Evolutionary conservation across 2,329 filamentous ascomycete species (phyloP).

Genomic region (Cryphonectria parasitica): DNA sequence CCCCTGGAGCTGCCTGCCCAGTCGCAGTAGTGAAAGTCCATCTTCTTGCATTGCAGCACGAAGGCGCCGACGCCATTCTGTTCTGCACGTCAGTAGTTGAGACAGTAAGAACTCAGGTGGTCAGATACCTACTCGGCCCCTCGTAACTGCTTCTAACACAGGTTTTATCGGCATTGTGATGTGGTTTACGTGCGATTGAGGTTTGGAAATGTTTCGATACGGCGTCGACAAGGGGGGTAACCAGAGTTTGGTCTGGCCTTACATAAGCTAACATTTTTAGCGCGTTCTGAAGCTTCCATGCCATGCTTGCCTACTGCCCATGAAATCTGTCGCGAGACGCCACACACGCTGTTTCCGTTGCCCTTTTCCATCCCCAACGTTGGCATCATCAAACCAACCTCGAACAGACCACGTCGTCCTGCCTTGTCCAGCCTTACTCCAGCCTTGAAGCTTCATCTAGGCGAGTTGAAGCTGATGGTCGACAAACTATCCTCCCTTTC

Average conservation of each 20-base stretch:
- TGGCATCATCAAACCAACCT: not conserved
- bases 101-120: too few species aligned
- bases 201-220: not conserved
- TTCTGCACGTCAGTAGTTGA: slow-evolving; percentile 24
- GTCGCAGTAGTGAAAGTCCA: slow-evolving; percentile 98
- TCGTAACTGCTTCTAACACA: slow-evolving; percentile 56
- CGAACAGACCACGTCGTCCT: not conserved
- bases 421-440: too few species aligned
- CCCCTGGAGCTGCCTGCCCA: slow-evolving; percentile 90
- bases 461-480: not conserved
- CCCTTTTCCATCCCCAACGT: not conserved
- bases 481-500: not conserved
- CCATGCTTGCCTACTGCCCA: slow-evolving; percentile 8
- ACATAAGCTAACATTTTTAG: slow-evolving; percentile 20
- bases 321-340: slow-evolving; percentile 24
- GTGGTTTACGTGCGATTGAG: slow-evolving; percentile 34
- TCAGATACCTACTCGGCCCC: slow-evolving; percentile 52
- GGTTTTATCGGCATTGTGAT: slow-evolving; percentile 57
- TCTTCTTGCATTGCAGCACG: slow-evolving; percentile 93
- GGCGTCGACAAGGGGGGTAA: not conserved
- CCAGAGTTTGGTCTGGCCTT: slow-evolving; percentile 23
- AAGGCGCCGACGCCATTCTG: slow-evolving; percentile 97
- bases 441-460: not conserved
- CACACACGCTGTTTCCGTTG: slow-evolving; percentile 10
- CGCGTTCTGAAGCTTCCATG: slow-evolving; percentile 19